These are phyloP conservation scores for Tinospora cordifolia DNA, from an alignment of 164 flowering plant genomes.

Conservation along the genomic window DNA sequence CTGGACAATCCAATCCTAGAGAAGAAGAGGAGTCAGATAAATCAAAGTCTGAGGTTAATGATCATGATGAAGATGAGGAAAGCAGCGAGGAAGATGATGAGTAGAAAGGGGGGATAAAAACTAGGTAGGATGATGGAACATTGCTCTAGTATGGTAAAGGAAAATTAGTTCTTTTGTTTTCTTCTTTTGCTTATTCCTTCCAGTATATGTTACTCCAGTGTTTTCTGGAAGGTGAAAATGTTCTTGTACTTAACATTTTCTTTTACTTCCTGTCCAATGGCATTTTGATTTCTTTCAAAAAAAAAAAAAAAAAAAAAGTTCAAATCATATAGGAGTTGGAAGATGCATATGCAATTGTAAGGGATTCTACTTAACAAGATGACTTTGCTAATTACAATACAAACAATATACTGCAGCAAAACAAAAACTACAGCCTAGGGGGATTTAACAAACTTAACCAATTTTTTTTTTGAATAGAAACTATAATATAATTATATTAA, in stretches of 20 bases:
- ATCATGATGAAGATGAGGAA: slow-evolving; percentile 10
- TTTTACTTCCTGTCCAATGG: background rate
- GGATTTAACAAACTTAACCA: too few species aligned
- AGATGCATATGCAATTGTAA: too few species aligned
- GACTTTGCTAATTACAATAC: too few species aligned
- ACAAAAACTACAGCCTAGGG: too few species aligned
- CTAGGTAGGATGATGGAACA: background rate
- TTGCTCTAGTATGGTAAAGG: background rate
- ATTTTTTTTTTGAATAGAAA: too few species aligned
- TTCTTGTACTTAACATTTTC: background rate
- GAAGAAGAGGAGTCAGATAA: slow-evolving; percentile 13
- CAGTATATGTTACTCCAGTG: background rate
- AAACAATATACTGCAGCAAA: too few species aligned
- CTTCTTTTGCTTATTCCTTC: background rate
- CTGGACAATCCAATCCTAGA: background rate
- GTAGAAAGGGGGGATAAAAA: background rate
- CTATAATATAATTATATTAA: too few species aligned
- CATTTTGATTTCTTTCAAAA: background rate
- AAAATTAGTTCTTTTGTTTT: background rate
- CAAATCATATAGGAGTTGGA: too few species aligned
- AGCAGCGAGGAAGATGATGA: slow-evolving; percentile 10
- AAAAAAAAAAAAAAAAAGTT: too few species aligned
- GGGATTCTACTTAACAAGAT: too few species aligned
- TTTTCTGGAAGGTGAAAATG: background rate
- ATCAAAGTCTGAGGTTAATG: slow-evolving; percentile 14